phyloP scores from a whole-genome alignment of 805 yeast species.

The Pichia deserticola region DNA sequence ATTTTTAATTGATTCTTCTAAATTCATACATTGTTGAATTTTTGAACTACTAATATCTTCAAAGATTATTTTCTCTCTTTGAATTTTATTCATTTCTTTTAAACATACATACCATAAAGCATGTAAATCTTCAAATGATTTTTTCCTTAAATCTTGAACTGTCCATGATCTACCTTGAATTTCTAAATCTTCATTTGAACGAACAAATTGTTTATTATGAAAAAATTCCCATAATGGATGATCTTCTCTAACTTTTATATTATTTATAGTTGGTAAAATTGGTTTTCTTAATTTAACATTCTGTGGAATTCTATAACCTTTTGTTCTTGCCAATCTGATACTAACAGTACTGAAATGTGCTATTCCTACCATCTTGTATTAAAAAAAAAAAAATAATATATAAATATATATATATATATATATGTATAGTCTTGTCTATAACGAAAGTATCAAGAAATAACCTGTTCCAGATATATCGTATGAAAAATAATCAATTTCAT shows the following conservation, averaged over 20 bases:
- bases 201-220: constrained; percentile 49
- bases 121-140: constrained; percentile 88
- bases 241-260: constrained; percentile 65
- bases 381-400: too few species aligned
- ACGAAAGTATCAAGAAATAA: too few species aligned
- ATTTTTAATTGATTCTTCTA: constrained; percentile 39
- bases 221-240: constrained; percentile 97
- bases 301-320: constrained; percentile 34
- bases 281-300: constrained; percentile 63
- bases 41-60: constrained; percentile 29
- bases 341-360: constrained; percentile 30
- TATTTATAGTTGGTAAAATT: constrained; percentile 71
- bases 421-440: too few species aligned
- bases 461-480: too few species aligned
- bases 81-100: constrained; percentile 72
- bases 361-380: constrained; percentile 5
- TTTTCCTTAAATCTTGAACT: constrained; percentile 80
- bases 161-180: constrained; percentile 73
- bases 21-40: constrained; percentile 14
- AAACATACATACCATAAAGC: constrained; percentile 82
- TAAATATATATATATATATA: too few species aligned
- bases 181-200: constrained; percentile 49
- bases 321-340: constrained; percentile 27
- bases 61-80: constrained; percentile 64
- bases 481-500: not conserved